These are phyloP conservation scores for Globisporangium spinosum DNA, from an alignment of 352 stramenopile species.

Conservation along the genomic window DNA sequence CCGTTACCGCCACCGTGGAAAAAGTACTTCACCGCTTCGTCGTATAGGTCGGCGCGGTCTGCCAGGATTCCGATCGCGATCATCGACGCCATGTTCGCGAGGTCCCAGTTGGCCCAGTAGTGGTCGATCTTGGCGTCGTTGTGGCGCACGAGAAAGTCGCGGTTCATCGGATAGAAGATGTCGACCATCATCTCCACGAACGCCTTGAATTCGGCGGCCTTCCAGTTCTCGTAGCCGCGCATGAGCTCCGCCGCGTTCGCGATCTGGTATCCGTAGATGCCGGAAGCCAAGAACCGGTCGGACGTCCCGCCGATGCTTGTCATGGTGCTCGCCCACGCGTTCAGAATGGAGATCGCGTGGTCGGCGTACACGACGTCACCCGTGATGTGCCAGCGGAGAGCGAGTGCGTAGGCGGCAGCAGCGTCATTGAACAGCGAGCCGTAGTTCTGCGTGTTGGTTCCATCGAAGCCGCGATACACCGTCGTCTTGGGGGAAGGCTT, in stretches of 20 bases:
- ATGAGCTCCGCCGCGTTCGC: conserved; percentile 23
- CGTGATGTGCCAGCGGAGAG: conserved; percentile 20
- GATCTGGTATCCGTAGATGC: conserved; percentile 24
- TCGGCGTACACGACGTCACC: conserved; percentile 16
- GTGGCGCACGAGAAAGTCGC: conserved; percentile 21
- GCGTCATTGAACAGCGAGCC: conserved; percentile 18
- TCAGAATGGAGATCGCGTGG: conserved; percentile 14
- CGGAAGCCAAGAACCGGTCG: conserved; percentile 20
- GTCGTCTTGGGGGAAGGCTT: conserved; percentile 10
- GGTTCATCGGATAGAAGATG: conserved; percentile 25
- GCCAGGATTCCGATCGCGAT: conserved; percentile 21
- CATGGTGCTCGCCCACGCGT: conserved; percentile 19
- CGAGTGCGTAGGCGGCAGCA: conserved; percentile 19
- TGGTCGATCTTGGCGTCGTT: conserved; percentile 26
- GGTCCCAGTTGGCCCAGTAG: conserved; percentile 26
- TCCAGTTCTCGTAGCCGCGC: conserved; percentile 16
- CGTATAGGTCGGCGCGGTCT: conserved; percentile 17
- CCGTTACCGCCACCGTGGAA: conserved; percentile 18
- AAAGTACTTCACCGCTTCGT: conserved; percentile 22
- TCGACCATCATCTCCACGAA: conserved; percentile 19
- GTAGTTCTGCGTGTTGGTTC: conserved; percentile 20
- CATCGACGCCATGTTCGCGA: conserved; percentile 25
- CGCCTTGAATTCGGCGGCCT: conserved; percentile 5
- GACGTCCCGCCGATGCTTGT: conserved; percentile 17
- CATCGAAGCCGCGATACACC: conserved; percentile 15